Conservation (phyloP, 2,329 filamentous ascomycete species). For the Balansia obtecta region DNA sequence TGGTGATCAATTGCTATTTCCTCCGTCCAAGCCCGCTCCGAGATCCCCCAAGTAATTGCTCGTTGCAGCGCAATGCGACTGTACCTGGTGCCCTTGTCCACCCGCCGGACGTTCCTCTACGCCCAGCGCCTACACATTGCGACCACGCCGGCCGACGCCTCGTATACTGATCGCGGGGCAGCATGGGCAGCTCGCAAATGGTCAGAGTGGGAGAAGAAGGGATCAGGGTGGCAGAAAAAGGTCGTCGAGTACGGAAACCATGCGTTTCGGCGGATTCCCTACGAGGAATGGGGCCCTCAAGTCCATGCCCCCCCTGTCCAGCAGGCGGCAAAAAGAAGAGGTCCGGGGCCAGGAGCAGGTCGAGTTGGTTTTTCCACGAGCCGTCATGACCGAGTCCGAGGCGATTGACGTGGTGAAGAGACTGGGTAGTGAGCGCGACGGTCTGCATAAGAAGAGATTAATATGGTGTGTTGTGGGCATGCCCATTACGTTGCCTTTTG, state of each 20-base stretch:
- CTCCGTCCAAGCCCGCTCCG: neutral
- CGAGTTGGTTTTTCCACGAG: constrained; percentile 64
- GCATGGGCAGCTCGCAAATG: constrained; percentile 64
- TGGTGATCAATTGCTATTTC: too few species aligned
- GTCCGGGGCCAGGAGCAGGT: constrained; percentile 50
- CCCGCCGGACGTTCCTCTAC: constrained; percentile 81
- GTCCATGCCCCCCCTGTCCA: constrained; percentile 73
- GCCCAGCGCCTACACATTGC: constrained; percentile 61
- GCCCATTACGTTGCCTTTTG: constrained; percentile 74
- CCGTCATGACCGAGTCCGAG: constrained; percentile 50
- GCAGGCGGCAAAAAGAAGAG: constrained; percentile 51
- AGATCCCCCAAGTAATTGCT: neutral
- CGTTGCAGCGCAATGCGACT: constrained; percentile 56
- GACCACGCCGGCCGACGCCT: constrained; percentile 32
- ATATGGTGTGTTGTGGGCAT: constrained; percentile 72
- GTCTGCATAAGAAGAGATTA: constrained; percentile 63
- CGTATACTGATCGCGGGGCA: constrained; percentile 55
- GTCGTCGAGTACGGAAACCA: constrained; percentile 80
- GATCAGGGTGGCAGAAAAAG: constrained; percentile 76
- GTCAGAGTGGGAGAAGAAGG: constrained; percentile 76
- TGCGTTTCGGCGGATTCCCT: constrained; percentile 76
- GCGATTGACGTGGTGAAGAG: constrained; percentile 54
- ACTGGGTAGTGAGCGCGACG: constrained; percentile 70
- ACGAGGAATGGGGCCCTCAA: constrained; percentile 98
- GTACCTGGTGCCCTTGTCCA: constrained; percentile 87